phyloP scores from a whole-genome alignment of 1,139 yeast species.

The Kodamaea suecica region DNA sequence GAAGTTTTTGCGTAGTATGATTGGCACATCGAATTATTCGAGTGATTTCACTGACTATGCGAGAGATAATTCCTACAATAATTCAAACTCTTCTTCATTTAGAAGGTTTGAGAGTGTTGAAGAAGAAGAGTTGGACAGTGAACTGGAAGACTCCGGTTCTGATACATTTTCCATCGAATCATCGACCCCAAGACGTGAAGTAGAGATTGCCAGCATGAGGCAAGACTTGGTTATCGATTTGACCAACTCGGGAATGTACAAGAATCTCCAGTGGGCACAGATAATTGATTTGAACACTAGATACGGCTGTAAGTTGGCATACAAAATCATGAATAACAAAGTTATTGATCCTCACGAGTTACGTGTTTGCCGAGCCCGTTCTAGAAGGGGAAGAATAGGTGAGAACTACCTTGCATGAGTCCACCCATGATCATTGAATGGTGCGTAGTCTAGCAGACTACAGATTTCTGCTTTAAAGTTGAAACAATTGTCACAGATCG shows the following conservation, averaged over 20 bases:
- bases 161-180: constrained; percentile 1
- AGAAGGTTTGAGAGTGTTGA: background rate
- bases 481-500: too few species aligned
- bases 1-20: constrained; percentile 23
- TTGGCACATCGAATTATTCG: constrained; percentile 2
- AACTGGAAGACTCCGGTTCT: constrained; percentile 5
- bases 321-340: constrained; percentile 32
- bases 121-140: background rate
- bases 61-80: constrained; percentile 11
- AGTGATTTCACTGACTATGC: background rate
- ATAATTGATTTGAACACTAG: constrained; percentile 29
- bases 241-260: constrained; percentile 58
- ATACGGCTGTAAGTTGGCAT: constrained; percentile 32
- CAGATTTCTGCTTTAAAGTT: constrained; percentile 2
- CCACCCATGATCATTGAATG: too few species aligned
- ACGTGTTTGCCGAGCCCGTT: constrained; percentile 29
- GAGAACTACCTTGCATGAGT: constrained; percentile 30
- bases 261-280: constrained; percentile 54
- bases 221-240: constrained; percentile 42
- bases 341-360: constrained; percentile 32
- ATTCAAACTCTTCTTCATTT: constrained; percentile 11
- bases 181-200: constrained; percentile 9
- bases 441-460: too few species aligned
- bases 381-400: constrained; percentile 45
- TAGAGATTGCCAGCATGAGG: constrained; percentile 7